phyloP scores from a whole-genome alignment of 2,329 filamentous ascomycete species.

The Fusarium secorum region DNA sequence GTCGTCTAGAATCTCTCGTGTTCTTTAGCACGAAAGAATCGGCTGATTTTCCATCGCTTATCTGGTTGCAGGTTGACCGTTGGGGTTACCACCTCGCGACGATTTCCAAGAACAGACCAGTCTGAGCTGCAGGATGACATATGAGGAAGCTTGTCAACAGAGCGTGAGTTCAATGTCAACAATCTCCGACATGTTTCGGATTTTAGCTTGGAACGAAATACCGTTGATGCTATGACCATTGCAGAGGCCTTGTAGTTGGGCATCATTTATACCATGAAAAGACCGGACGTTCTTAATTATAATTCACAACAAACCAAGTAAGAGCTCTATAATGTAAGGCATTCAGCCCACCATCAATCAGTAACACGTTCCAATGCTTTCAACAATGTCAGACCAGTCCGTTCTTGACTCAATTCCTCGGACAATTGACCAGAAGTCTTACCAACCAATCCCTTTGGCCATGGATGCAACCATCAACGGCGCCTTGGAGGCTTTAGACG shows the following conservation, averaged over 20 bases:
- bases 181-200: neutral
- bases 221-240: neutral
- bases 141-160: neutral
- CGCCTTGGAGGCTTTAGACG: neutral
- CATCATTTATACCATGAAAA: neutral
- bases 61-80: neutral
- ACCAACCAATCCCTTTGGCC: fast-evolving
- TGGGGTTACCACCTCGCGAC: neutral
- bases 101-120: neutral
- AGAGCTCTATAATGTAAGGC: fast-evolving
- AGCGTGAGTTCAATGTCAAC: neutral
- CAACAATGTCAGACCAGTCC: neutral
- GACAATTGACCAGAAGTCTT: neutral
- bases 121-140: neutral
- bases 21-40: neutral
- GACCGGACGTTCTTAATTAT: neutral
- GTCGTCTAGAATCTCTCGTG: neutral
- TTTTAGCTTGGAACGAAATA: neutral
- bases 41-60: neutral
- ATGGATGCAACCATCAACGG: neutral
- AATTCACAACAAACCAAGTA: neutral
- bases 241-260: neutral
- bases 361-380: neutral
- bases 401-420: neutral
- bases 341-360: neutral